Percentiles rank a stretch among this genome's conserved stretches.
These are phyloP conservation scores for Talaromyces islandicus DNA, from an alignment of 2,329 filamentous ascomycete genomes.

Conservation along the genomic window DNA sequence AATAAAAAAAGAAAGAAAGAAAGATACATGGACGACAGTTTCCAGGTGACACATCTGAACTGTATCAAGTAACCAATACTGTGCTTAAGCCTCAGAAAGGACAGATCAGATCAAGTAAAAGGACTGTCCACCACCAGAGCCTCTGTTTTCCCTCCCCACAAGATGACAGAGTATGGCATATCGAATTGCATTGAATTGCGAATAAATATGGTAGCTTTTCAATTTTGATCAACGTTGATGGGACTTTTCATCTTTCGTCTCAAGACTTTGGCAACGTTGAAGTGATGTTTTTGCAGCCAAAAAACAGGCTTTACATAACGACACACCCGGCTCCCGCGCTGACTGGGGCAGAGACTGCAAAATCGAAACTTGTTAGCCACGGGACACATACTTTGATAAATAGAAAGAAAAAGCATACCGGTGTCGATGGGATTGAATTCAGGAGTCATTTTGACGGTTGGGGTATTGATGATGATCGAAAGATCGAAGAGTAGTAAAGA, in stretches of 20 bases:
- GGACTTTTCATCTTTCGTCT: background rate
- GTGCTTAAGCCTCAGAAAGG: no score
- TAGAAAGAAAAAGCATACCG: background rate
- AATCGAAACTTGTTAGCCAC: background rate
- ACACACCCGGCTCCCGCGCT: background rate
- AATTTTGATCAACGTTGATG: background rate
- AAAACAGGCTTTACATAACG: constrained; percentile 4
- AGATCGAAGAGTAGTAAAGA: background rate
- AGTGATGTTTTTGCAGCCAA: background rate
- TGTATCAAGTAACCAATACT: background rate
- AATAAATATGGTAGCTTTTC: background rate
- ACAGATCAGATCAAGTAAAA: no score
- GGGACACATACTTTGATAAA: background rate
- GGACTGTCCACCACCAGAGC: no score
- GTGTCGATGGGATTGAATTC: constrained; percentile 6
- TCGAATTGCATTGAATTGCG: background rate
- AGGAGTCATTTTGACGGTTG: constrained; percentile 6
- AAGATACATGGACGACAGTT: background rate
- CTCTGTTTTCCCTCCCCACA: no score
- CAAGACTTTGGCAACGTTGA: background rate
- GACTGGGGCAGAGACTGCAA: background rate
- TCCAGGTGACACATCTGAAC: no score
- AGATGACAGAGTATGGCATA: no score
- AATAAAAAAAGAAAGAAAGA: background rate
- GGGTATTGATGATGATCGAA: background rate